Conservation (phyloP, 768 basidiomycete species). For the Psilocybe subaeruginosa region DNA sequence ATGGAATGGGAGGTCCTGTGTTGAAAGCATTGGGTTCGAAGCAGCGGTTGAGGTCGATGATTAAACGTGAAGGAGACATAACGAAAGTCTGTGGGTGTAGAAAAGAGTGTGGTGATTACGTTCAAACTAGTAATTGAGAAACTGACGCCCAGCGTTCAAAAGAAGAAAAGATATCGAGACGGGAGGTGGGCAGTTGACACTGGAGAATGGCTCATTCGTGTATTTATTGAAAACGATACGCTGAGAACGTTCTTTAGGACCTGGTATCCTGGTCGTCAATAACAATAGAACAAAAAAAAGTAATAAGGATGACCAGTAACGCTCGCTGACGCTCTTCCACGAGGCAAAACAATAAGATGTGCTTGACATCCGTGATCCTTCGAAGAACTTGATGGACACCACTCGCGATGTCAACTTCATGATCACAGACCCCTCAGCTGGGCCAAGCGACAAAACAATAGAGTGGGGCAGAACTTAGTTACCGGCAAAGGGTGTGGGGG, state of each 20-base stretch:
- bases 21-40: slow-evolving; percentile 22
- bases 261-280: neutral
- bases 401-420: too few species aligned
- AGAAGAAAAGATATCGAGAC: neutral
- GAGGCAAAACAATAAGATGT: neutral
- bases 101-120: neutral
- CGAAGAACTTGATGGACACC: neutral
- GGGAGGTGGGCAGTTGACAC: neutral
- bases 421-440: neutral
- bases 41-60: slow-evolving; percentile 20
- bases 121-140: neutral
- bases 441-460: neutral
- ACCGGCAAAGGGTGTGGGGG: neutral
- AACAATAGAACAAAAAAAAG: neutral
- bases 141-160: slow-evolving; percentile 11
- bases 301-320: neutral
- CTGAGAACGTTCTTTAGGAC: neutral
- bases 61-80: slow-evolving; percentile 16
- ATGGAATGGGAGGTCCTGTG: slow-evolving; percentile 19
- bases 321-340: neutral
- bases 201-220: neutral
- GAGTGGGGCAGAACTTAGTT: neutral
- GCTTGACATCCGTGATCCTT: neutral
- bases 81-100: neutral
- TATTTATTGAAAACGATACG: neutral